Base-by-base conservation (phyloP, 495 filamentous ascomycete species). In the Penicillium canescens region DNA sequence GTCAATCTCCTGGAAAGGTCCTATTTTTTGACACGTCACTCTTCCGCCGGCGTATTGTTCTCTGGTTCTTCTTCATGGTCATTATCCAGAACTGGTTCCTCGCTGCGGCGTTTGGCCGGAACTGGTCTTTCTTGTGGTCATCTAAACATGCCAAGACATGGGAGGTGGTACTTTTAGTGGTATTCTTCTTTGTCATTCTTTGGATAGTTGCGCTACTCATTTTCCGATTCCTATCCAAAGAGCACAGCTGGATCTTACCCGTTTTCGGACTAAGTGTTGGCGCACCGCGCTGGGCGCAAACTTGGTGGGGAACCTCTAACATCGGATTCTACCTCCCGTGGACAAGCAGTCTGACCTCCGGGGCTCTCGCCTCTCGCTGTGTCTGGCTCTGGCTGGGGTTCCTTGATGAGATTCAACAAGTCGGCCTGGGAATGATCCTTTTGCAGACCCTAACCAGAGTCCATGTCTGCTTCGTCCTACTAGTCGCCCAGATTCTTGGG, bases 51-150 rank as follows among this genome's bases (percentile, higher is more conserved):
- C 82, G 83, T 49, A 81, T 85, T 46, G 77, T 86, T 16, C 67
- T 84, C 14, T 73, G 69, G 71, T 71, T 74, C 62, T 68, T 86
- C 64, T 68, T 85, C 65, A 70, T 77, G 48, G 79, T 87, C 55
- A 62, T 87, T 57, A 63, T 88, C 21, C 85, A 88, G 67, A 89
- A 89, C 62, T 87, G 80, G 75, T 87, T 75, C 71, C 79, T 88
- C 28, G 77, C 79, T 8, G 70, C 81, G 1, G 81, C 78, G 35
- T 84, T 84, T 63, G 83, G 84, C 45, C 78, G 83, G 38, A 84
- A 81, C 62, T 87, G 84, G 84, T 62, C 68, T 14, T 87, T 81
- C 63, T 76, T 87, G 40, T 87, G 79, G 71, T 68, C 68, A 7
- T 75, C 77, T 37, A 60, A 76, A 35, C 75, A 80, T 61, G 75